These are phyloP conservation scores for Boletus rex-veris DNA, from an alignment of 768 basidiomycete species.

Conservation along the genomic window DNA sequence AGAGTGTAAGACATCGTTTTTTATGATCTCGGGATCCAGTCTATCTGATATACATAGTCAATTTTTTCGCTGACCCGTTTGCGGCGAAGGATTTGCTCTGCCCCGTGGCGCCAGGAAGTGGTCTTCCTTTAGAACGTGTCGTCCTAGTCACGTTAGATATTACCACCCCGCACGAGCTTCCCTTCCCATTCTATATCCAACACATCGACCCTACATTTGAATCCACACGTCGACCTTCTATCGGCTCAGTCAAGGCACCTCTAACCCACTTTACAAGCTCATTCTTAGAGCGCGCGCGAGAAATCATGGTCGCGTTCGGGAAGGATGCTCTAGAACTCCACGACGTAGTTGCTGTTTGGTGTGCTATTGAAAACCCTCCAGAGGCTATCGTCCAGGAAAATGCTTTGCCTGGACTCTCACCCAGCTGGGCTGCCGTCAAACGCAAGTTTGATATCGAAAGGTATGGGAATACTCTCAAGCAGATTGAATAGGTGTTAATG, in stretches of 20 bases:
- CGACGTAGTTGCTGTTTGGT: conserved; percentile 88
- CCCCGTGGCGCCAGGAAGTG: conserved; percentile 34
- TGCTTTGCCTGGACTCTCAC: conserved; percentile 27
- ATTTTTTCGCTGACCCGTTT: conserved; percentile 84
- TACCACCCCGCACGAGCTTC: conserved; percentile 75
- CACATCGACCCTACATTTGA: conserved; percentile 62
- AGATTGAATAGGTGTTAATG: neutral
- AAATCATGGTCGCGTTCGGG: conserved; percentile 75
- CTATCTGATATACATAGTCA: conserved; percentile 47
- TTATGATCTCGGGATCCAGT: neutral
- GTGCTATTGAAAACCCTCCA: conserved; percentile 70
- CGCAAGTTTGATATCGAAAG: conserved; percentile 69
- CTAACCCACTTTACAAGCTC: conserved; percentile 76
- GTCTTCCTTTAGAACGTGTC: conserved; percentile 64
- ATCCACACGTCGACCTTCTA: conserved; percentile 47
- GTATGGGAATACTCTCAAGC: conserved; percentile 32
- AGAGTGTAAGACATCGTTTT: conserved; percentile 59
- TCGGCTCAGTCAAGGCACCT: conserved; percentile 46
- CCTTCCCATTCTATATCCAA: conserved; percentile 59
- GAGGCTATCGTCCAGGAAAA: conserved; percentile 26
- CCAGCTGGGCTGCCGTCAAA: conserved; percentile 54
- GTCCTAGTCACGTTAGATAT: conserved; percentile 76
- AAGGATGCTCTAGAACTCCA: conserved; percentile 88
- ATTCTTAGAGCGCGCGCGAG: conserved; percentile 69
- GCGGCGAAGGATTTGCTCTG: conserved; percentile 70